phyloP scores from a whole-genome alignment of 192 early-diverging fungal genomes.

The Entomortierella chlamydospora region DNA sequence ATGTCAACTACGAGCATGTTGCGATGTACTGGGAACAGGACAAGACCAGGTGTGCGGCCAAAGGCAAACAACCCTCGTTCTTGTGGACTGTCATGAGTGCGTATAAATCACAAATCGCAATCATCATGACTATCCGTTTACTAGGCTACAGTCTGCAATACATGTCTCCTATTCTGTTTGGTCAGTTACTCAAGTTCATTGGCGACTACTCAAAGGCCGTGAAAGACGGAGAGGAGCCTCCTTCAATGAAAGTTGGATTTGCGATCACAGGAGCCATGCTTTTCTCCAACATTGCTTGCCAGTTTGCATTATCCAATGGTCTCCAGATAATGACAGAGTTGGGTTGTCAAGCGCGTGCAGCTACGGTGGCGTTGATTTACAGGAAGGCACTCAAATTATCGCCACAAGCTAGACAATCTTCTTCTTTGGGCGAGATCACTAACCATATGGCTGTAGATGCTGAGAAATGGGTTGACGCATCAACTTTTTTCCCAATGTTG shows the following conservation, averaged over 20 bases:
- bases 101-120: constrained; percentile 2
- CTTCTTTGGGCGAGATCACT: constrained; percentile 48
- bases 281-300: constrained; percentile 11
- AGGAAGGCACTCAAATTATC: constrained; percentile 62
- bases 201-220: constrained; percentile 22
- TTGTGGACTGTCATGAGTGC: constrained; percentile 31
- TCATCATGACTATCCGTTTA: constrained; percentile 9
- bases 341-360: constrained; percentile 75
- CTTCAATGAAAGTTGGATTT: constrained; percentile 18
- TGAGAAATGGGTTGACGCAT: constrained; percentile 62
- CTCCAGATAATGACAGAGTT: constrained; percentile 21
- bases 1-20: constrained; percentile 10
- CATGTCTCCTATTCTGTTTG: constrained; percentile 42
- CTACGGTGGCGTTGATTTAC: constrained; percentile 82
- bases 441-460: constrained; percentile 79
- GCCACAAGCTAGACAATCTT: constrained; percentile 41
- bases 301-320: not conserved
- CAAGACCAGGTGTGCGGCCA: not conserved
- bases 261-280: constrained; percentile 28
- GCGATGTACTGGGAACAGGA: constrained; percentile 9
- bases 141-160: constrained; percentile 2
- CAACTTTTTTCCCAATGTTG: constrained; percentile 26
- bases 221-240: not conserved
- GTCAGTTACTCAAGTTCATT: constrained; percentile 29
- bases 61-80: constrained; percentile 22